Conservation (phyloP, 768 basidiomycete genomes). For the Rhizopogon sp. region DNA sequence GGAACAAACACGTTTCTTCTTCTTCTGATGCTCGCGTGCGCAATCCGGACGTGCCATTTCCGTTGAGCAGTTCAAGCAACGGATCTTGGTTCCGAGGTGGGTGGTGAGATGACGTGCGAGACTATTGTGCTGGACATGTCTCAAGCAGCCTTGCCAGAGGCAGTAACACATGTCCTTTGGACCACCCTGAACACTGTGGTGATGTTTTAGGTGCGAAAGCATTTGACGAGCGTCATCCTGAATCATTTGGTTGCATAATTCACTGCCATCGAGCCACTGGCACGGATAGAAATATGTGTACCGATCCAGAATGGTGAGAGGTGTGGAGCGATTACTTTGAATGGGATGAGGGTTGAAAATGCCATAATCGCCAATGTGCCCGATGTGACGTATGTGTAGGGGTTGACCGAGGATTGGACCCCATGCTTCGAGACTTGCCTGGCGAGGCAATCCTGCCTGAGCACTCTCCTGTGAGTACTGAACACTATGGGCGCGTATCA, state of each 20-base stretch:
- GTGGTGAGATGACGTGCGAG: constrained; percentile 5
- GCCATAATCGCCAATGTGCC: too few species aligned
- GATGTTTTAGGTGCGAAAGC: neutral
- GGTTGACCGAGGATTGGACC: too few species aligned
- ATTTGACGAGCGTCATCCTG: neutral
- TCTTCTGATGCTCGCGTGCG: neutral
- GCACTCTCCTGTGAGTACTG: too few species aligned
- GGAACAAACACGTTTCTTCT: neutral
- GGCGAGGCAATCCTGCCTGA: too few species aligned
- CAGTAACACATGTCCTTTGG: neutral
- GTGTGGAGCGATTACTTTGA: too few species aligned
- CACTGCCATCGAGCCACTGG: too few species aligned
- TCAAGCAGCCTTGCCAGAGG: neutral
- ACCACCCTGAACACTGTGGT: neutral
- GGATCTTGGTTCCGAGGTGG: neutral
- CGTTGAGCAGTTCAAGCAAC: neutral
- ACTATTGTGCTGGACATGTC: neutral
- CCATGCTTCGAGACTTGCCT: too few species aligned
- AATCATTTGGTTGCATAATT: neutral
- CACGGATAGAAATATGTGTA: too few species aligned
- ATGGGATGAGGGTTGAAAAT: too few species aligned
- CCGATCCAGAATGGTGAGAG: too few species aligned
- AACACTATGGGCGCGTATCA: too few species aligned
- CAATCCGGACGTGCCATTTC: neutral
- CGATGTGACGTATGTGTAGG: too few species aligned